A percentile compares a stretch with the other conserved stretches of the same genome.
Conservation (phyloP, 306 rosid genomes). For the Mimosa bimucronata region DNA sequence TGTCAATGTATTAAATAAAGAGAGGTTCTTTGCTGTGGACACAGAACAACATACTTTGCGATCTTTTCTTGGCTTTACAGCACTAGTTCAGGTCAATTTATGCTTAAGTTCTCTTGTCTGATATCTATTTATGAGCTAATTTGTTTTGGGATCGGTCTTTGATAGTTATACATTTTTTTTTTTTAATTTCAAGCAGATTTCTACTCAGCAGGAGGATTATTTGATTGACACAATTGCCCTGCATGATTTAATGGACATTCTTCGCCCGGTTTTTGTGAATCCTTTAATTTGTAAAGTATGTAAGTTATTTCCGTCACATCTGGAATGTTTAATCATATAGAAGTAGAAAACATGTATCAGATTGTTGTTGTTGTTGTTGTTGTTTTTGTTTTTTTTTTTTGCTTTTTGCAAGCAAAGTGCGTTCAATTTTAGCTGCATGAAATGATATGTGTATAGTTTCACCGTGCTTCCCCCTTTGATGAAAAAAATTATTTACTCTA, state of each 20-base stretch:
- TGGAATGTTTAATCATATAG: not conserved
- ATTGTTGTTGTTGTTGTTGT: too few relatives aligned
- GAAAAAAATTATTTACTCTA: not conserved
- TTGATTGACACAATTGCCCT: conserved; percentile 86
- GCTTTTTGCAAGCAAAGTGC: not conserved
- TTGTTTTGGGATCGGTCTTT: conserved; percentile 31
- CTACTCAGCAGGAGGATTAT: conserved; percentile 78
- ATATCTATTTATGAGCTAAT: not conserved
- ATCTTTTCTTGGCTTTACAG: conserved; percentile 84
- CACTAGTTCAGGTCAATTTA: conserved; percentile 70
- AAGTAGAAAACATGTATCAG: conserved; percentile 5
- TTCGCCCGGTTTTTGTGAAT: conserved; percentile 72
- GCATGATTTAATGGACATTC: conserved; percentile 74
- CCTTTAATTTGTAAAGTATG: conserved; percentile 82
- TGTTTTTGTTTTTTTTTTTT: not conserved
- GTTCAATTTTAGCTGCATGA: not conserved
- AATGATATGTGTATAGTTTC: not conserved
- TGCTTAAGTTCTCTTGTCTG: not conserved
- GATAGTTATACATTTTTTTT: not conserved
- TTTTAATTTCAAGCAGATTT: conserved; percentile 58
- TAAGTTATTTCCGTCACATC: conserved; percentile 33
- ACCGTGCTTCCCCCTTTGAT: not conserved
- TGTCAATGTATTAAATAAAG: conserved; percentile 54
- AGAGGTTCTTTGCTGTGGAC: conserved; percentile 74
- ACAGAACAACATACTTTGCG: conserved; percentile 87